A percentile compares a stretch with the other conserved stretches of the same genome.
Evolutionary conservation across 106 monocot species (phyloP).

Genomic region (Platanthera guangdongensis): DNA sequence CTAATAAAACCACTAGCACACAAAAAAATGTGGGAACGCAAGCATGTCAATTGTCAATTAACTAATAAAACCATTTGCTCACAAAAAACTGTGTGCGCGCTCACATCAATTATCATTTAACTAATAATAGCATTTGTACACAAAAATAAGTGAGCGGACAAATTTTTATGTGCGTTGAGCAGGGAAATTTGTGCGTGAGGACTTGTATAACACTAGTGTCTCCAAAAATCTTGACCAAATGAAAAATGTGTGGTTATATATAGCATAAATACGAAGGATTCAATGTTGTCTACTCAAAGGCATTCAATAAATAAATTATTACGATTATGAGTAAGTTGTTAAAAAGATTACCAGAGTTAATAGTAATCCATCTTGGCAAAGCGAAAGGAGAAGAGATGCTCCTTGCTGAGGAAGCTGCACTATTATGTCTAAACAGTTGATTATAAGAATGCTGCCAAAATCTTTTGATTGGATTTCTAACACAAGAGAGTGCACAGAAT

Average conservation of each 20-base stretch:
- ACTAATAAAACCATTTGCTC: background rate
- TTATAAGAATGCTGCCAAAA: slow-evolving; percentile 48
- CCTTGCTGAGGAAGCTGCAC: slow-evolving; percentile 31
- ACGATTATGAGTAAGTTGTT: background rate
- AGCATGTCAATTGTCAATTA: background rate
- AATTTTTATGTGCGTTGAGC: no score
- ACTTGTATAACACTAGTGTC: no score
- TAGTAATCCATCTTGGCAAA: slow-evolving; percentile 65
- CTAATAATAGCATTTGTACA: no score
- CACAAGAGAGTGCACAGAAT: slow-evolving; percentile 39
- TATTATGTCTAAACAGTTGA: slow-evolving; percentile 64
- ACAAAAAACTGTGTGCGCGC: no score
- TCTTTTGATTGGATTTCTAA: slow-evolving; percentile 45
- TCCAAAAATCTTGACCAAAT: background rate
- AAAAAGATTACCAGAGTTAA: slow-evolving; percentile 54
- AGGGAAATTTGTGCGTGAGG: no score
- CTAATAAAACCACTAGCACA: background rate
- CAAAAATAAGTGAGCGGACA: no score
- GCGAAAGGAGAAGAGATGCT: slow-evolving; percentile 41
- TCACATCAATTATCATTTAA: no score
- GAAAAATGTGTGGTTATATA: background rate
- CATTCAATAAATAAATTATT: background rate
- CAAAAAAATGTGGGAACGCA: no score
- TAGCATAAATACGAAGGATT: background rate
- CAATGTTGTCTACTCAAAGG: background rate